A percentile compares a stretch with the other conserved stretches of the same genome.
Evolutionary conservation across 2,329 filamentous ascomycete species (phyloP).

Genomic region (Epichloe elymi): DNA sequence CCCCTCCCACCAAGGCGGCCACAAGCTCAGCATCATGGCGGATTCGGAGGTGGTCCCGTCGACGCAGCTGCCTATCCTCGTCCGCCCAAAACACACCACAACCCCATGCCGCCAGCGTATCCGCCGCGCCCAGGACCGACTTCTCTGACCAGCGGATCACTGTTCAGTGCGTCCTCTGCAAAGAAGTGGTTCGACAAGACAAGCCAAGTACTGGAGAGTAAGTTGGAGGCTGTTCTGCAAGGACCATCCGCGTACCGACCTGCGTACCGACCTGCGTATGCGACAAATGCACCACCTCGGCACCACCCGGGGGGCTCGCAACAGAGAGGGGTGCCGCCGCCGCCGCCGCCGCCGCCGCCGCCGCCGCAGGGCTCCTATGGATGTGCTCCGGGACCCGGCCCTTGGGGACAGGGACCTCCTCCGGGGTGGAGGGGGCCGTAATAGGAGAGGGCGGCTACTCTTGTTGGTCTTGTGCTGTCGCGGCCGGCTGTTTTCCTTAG

Average conservation of each 20-base stretch:
- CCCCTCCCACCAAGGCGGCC: slow-evolving; percentile 17
- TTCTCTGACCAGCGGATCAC: slow-evolving; percentile 9
- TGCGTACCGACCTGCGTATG: slow-evolving; percentile 5
- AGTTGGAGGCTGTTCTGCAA: slow-evolving; percentile 18
- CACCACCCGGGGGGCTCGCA: not conserved
- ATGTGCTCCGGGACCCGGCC: not conserved
- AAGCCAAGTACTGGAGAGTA: slow-evolving; percentile 21
- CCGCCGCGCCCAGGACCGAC: slow-evolving; percentile 9
- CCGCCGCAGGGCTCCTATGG: not conserved
- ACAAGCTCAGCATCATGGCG: slow-evolving; percentile 7
- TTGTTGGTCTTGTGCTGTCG: no score
- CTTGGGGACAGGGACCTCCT: not conserved
- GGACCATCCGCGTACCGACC: slow-evolving; percentile 4
- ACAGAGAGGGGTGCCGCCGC: no score
- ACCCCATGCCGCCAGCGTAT: slow-evolving; percentile 10
- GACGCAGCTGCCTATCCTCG: slow-evolving; percentile 17
- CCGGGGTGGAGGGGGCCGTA: not conserved
- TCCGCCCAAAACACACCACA: slow-evolving; percentile 20
- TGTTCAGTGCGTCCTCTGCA: slow-evolving; percentile 21
- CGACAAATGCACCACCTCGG: not conserved
- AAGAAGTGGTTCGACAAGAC: slow-evolving; percentile 24
- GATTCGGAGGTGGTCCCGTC: slow-evolving; percentile 10
- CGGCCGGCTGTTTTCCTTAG: no score
- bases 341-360: no score
- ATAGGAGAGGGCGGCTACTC: no score